These are phyloP conservation scores for Pseudonectria foliicola DNA, from an alignment of 2,329 filamentous ascomycete genomes.

Conservation along the genomic window DNA sequence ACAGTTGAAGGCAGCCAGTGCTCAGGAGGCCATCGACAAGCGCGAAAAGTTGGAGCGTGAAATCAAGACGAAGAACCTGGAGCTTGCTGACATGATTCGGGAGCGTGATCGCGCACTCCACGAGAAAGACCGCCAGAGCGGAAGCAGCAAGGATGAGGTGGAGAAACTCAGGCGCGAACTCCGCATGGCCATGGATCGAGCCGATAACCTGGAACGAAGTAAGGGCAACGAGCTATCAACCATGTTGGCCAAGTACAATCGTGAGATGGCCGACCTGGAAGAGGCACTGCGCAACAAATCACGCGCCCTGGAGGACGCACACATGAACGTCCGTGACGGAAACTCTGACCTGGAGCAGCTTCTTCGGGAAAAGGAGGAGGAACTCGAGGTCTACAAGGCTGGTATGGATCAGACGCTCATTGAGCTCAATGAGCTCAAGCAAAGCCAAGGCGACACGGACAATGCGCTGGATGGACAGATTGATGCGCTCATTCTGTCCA, in stretches of 20 bases:
- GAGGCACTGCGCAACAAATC: slow-evolving; percentile 87
- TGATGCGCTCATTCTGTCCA: slow-evolving; percentile 78
- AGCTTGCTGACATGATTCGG: slow-evolving; percentile 96
- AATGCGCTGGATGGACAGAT: slow-evolving; percentile 82
- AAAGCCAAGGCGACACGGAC: slow-evolving; percentile 68
- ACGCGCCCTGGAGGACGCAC: slow-evolving; percentile 75
- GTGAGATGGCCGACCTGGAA: slow-evolving; percentile 94
- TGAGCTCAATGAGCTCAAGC: slow-evolving; percentile 81
- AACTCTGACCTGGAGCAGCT: slow-evolving; percentile 79
- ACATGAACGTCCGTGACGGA: slow-evolving; percentile 69
- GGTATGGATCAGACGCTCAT: slow-evolving; percentile 95
- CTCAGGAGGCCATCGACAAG: slow-evolving; percentile 91
- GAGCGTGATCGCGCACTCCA: slow-evolving; percentile 90
- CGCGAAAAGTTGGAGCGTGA: slow-evolving; percentile 94
- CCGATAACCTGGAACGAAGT: slow-evolving; percentile 83
- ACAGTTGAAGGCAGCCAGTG: slow-evolving; percentile 92
- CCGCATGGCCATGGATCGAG: slow-evolving; percentile 82
- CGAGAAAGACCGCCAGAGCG: slow-evolving; percentile 81
- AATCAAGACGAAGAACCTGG: slow-evolving; percentile 99
- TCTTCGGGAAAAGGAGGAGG: slow-evolving; percentile 90
- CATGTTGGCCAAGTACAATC: slow-evolving; percentile 92
- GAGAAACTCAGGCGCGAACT: slow-evolving; percentile 94
- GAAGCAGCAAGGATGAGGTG: slow-evolving; percentile 83
- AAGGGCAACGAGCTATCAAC: slow-evolving; percentile 94
- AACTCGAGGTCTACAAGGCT: slow-evolving; percentile 95